These are phyloP conservation scores for Krasilnikovozyma curviuscula DNA, from an alignment of 768 basidiomycete species.

Conservation along the genomic window DNA sequence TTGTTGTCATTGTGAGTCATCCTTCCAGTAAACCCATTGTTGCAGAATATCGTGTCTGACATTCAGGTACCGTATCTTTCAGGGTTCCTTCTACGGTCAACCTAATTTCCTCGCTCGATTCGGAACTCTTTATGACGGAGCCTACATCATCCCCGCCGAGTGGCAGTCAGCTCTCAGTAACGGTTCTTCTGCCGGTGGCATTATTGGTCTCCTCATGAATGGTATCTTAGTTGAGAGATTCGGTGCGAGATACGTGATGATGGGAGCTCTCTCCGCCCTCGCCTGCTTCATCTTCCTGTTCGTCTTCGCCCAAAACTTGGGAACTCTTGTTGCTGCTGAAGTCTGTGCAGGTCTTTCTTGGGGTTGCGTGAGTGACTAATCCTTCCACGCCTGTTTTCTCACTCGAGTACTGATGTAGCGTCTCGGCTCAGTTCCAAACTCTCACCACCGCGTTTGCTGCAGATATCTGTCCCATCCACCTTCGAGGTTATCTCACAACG, in stretches of 20 bases:
- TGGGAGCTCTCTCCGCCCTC: conserved; percentile 17
- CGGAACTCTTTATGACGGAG: conserved; percentile 21
- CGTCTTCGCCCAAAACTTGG: conserved; percentile 17
- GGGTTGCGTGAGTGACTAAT: no score
- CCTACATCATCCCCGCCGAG: conserved; percentile 25
- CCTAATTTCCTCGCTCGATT: no score
- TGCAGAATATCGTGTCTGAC: no score
- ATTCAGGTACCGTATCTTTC: no score
- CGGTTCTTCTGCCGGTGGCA: conserved; percentile 24
- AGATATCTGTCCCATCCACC: conserved; percentile 24
- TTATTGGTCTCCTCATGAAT: conserved; percentile 25
- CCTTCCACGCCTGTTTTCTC: no score
- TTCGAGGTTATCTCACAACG: conserved; percentile 20
- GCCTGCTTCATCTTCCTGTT: conserved; percentile 18
- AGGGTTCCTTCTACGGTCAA: no score
- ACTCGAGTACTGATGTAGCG: no score
- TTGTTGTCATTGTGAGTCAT: no score
- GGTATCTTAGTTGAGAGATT: conserved; percentile 25
- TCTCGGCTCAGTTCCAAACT: conserved; percentile 23
- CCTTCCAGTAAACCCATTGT: no score
- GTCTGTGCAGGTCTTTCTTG: no score
- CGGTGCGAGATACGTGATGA: conserved; percentile 25
- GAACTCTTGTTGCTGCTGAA: conserved; percentile 7
- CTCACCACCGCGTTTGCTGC: conserved; percentile 25
- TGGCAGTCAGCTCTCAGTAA: conserved; percentile 29